A percentile compares a stretch with the other conserved stretches of the same genome.
phyloP scores from a whole-genome alignment of 331 rosid genomes.

The Cydonia oblonga region DNA sequence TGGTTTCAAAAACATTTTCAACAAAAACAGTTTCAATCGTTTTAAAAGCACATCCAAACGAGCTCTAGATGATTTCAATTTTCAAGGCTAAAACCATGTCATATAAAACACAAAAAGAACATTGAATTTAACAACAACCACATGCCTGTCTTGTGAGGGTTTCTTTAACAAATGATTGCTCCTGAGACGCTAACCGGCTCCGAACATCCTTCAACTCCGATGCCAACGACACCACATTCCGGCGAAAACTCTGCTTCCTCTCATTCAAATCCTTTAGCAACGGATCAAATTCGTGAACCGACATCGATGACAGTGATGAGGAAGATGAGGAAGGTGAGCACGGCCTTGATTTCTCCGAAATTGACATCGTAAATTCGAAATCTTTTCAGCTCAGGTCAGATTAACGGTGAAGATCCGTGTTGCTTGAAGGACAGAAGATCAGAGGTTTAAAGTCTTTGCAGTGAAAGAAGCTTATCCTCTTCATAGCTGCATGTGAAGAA shows the following conservation, averaged over 20 bases:
- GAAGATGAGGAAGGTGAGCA: constrained; percentile 9
- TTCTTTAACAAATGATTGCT: constrained; percentile 62
- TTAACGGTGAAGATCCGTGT: background rate
- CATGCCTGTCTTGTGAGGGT: constrained; percentile 68
- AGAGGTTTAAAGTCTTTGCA: constrained; percentile 10
- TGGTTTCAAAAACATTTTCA: too few relatives aligned
- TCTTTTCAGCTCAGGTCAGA: background rate
- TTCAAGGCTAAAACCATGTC: constrained; percentile 11
- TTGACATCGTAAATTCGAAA: constrained; percentile 38
- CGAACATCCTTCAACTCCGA: constrained; percentile 81
- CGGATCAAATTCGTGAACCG: constrained; percentile 54
- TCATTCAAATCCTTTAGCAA: constrained; percentile 73
- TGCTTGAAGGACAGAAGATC: background rate
- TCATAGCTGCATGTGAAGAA: constrained; percentile 37
- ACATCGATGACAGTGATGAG: constrained; percentile 12
- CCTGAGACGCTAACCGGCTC: constrained; percentile 66
- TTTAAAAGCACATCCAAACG: too few relatives aligned
- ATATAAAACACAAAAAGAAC: constrained; percentile 14
- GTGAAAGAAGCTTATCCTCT: constrained; percentile 25
- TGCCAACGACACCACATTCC: constrained; percentile 85
- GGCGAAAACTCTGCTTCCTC: constrained; percentile 74
- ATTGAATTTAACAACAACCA: background rate
- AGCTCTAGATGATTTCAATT: background rate
- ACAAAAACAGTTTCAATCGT: too few relatives aligned
- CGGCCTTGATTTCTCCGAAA: constrained; percentile 31